Evolutionary conservation across 73 alveolate species (phyloP).

Genomic region (Paramecium sonneborni): DNA sequence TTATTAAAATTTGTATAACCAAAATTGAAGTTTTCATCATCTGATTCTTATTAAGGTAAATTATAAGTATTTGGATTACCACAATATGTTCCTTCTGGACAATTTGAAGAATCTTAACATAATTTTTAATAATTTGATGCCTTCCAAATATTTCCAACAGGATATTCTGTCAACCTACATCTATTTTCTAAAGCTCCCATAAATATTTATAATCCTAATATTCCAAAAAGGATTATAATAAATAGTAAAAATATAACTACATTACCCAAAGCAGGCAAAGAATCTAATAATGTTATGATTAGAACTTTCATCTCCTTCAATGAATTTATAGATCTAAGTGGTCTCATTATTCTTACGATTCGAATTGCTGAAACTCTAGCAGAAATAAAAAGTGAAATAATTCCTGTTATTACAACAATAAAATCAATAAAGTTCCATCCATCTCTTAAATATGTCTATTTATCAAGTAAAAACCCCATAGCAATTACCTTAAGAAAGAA

Average conservation of each 20-base stretch:
- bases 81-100: slow-evolving; percentile 50
- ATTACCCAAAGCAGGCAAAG: slow-evolving; percentile 80
- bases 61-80: slow-evolving; percentile 24
- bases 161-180: slow-evolving; percentile 64
- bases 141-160: neutral
- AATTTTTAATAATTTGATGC: neutral
- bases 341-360: slow-evolving; percentile 80
- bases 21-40: slow-evolving; percentile 61
- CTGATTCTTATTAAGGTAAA: slow-evolving; percentile 10
- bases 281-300: slow-evolving; percentile 66
- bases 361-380: slow-evolving; percentile 62
- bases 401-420: slow-evolving; percentile 79
- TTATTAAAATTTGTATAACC: slow-evolving; percentile 72
- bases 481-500: slow-evolving; percentile 65
- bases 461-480: slow-evolving; percentile 67
- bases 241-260: slow-evolving; percentile 73
- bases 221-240: slow-evolving; percentile 76
- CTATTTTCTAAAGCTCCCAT: slow-evolving; percentile 72
- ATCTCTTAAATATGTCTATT: slow-evolving; percentile 79
- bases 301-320: slow-evolving; percentile 79
- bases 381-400: slow-evolving; percentile 70
- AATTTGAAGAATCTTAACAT: slow-evolving; percentile 14
- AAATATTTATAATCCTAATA: slow-evolving; percentile 75
- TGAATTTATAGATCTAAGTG: slow-evolving; percentile 80
- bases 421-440: slow-evolving; percentile 86